Percentiles rank a stretch among this genome's conserved stretches.
These are phyloP conservation scores for Misopates orontium DNA, from an alignment of 257 asterid species.

Conservation along the genomic window DNA sequence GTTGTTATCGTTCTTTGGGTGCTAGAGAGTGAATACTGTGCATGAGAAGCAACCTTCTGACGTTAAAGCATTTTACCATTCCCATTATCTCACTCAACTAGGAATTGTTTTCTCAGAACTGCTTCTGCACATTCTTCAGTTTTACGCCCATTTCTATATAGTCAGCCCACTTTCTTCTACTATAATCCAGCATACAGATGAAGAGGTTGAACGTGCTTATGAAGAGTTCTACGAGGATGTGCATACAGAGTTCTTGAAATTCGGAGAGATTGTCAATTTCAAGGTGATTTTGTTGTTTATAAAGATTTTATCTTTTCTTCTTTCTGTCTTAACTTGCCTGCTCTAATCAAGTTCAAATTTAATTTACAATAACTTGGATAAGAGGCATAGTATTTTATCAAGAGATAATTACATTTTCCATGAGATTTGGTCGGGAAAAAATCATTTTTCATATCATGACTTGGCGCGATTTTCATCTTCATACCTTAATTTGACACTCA, in stretches of 20 bases:
- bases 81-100: constrained; percentile 15
- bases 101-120: constrained; percentile 14
- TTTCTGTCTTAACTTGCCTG: not conserved
- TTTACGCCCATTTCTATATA: constrained; percentile 28
- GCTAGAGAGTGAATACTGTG: too few species aligned
- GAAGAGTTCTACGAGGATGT: constrained; percentile 98
- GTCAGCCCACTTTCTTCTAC: constrained; percentile 39
- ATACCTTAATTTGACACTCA: too few species aligned
- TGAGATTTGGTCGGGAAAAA: too few species aligned
- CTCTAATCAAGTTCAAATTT: constrained; percentile 9
- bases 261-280: constrained; percentile 89
- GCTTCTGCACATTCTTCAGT: constrained; percentile 17
- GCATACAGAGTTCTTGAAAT: constrained; percentile 93
- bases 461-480: too few species aligned
- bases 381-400: not conserved
- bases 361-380: constrained; percentile 14
- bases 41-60: not conserved
- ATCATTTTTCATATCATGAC: too few species aligned
- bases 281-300: constrained; percentile 59
- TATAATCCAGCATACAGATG: constrained; percentile 76
- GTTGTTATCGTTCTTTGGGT: too few species aligned
- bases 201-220: constrained; percentile 80
- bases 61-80: constrained; percentile 3
- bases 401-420: too few species aligned
- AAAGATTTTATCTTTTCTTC: not conserved